These are phyloP conservation scores for Balansia obtecta DNA, from an alignment of 2,329 filamentous ascomycete genomes.

Conservation along the genomic window DNA sequence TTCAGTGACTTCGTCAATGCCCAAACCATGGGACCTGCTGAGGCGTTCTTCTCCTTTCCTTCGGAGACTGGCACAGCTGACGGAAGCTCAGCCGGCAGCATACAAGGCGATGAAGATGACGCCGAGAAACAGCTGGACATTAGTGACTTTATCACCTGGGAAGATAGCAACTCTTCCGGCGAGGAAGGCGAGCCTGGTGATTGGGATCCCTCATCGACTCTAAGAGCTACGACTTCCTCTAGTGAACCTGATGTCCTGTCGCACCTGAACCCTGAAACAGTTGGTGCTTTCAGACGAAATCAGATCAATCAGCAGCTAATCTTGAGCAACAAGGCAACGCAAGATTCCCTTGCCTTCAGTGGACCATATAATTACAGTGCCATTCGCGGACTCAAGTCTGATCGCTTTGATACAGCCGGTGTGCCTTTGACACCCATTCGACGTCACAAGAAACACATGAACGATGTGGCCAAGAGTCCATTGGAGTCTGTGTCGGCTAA, in stretches of 20 bases:
- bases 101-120: constrained; percentile 46
- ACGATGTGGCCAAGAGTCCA: constrained; percentile 35
- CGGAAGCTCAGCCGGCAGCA: constrained; percentile 29
- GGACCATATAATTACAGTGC: constrained; percentile 47
- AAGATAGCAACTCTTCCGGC: constrained; percentile 43
- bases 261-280: constrained; percentile 52
- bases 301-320: constrained; percentile 51
- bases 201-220: constrained; percentile 37
- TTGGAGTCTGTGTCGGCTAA: constrained; percentile 37
- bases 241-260: constrained; percentile 39
- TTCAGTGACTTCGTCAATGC: constrained; percentile 47
- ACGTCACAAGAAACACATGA: constrained; percentile 38
- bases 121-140: constrained; percentile 52
- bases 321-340: constrained; percentile 45
- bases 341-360: constrained; percentile 50
- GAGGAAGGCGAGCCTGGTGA: constrained; percentile 44
- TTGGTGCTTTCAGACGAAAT: constrained; percentile 66
- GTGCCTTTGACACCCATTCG: constrained; percentile 57
- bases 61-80: constrained; percentile 45
- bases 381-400: constrained; percentile 50
- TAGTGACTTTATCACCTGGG: constrained; percentile 62
- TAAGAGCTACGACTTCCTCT: constrained; percentile 33
- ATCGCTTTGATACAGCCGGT: constrained; percentile 52
- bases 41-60: constrained; percentile 62
- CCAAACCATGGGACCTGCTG: constrained; percentile 58